phyloP scores from a whole-genome alignment of 805 yeast genomes.

The Candida ascalaphidarum region DNA sequence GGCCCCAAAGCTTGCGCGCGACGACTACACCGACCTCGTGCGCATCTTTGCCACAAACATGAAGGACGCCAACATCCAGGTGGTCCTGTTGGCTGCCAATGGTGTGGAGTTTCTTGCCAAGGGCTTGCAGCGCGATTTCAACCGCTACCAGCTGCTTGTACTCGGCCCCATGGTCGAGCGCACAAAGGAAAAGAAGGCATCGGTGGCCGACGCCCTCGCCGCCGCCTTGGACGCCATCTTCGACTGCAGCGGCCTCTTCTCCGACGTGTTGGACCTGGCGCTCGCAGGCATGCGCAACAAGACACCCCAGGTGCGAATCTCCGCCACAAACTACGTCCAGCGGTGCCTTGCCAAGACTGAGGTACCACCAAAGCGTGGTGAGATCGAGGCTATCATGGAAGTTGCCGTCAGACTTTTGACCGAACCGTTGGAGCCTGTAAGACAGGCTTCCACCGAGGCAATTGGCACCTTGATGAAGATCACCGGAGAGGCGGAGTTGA shows the following conservation, averaged over 20 bases:
- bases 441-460: slow-evolving; percentile 68
- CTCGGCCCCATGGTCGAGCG: slow-evolving; percentile 66
- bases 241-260: slow-evolving; percentile 35
- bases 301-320: slow-evolving; percentile 75
- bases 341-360: slow-evolving; percentile 50
- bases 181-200: slow-evolving; percentile 78
- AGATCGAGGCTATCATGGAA: slow-evolving; percentile 50
- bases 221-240: slow-evolving; percentile 61
- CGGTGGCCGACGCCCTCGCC: slow-evolving; percentile 66
- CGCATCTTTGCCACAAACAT: slow-evolving; percentile 59
- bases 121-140: slow-evolving; percentile 55
- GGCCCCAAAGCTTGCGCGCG: slow-evolving; percentile 45
- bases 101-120: slow-evolving; percentile 52
- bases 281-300: slow-evolving; percentile 59
- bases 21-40: slow-evolving; percentile 61
- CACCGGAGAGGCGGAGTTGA: slow-evolving; percentile 66
- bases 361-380: slow-evolving; percentile 40
- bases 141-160: slow-evolving; percentile 42
- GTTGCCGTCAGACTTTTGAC: slow-evolving; percentile 53
- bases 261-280: slow-evolving; percentile 53
- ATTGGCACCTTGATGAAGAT: slow-evolving; percentile 79
- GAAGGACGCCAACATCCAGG: slow-evolving; percentile 85
- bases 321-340: slow-evolving; percentile 55
- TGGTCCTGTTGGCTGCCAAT: slow-evolving; percentile 70
- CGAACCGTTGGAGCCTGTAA: slow-evolving; percentile 79